Percentiles rank a stretch among this genome's conserved stretches.
Conservation (phyloP, 75 land plant species). For the Cryptomeria japonica region DNA sequence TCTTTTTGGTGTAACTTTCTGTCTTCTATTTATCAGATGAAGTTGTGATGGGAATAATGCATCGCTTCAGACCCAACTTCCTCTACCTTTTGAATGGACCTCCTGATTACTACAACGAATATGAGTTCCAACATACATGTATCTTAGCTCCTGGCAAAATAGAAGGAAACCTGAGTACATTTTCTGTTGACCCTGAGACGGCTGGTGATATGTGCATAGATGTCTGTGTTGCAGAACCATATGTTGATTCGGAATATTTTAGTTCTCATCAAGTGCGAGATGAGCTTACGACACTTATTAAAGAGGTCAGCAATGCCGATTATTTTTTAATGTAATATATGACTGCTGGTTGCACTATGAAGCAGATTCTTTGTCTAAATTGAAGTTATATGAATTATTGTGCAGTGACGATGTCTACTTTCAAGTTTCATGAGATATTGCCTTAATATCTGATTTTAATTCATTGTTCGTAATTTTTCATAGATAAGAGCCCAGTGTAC, state of each 20-base stretch:
- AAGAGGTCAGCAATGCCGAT: constrained; percentile 36
- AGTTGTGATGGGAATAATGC: constrained; percentile 48
- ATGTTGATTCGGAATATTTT: constrained; percentile 39
- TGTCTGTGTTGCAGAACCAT: constrained; percentile 46
- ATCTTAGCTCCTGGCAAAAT: constrained; percentile 13
- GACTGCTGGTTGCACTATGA: no score
- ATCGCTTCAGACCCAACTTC: constrained; percentile 65
- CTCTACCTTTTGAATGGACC: constrained; percentile 27
- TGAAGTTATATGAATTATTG: neutral
- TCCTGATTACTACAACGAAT: constrained; percentile 56
- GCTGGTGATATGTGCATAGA: constrained; percentile 17
- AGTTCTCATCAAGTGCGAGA: constrained; percentile 21
- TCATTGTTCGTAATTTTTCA: constrained; percentile 2
- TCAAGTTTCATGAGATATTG: neutral
- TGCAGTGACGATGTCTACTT: neutral
- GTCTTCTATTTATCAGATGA: constrained; percentile 44
- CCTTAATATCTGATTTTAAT: constrained; percentile 8
- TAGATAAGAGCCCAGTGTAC: constrained; percentile 39
- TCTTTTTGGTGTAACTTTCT: neutral
- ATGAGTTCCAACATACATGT: constrained; percentile 60
- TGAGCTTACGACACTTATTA: constrained; percentile 35
- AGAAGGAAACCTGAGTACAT: constrained; percentile 22
- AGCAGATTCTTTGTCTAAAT: neutral
- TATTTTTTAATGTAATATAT: neutral
- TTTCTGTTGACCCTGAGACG: constrained; percentile 21